Evolutionary conservation across 495 filamentous ascomycete species (phyloP), one percentile per base, ranked within the genome.

Genomic region (Aspergillus sparsus): DNA sequence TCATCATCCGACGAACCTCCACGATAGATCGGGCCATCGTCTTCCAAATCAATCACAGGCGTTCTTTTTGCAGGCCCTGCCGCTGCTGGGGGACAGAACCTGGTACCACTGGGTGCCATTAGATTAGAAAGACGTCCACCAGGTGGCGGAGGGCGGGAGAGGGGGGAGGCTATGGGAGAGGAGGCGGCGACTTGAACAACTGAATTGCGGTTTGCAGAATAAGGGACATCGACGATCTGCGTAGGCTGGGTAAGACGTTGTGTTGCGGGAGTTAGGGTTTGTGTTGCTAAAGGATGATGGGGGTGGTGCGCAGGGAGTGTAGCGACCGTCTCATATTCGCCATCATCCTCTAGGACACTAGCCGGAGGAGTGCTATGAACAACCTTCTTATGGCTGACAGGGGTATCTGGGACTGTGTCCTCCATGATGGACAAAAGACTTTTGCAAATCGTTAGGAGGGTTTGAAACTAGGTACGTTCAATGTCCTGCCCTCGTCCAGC

Each of bases 111-210:
- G 15, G 92, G 92, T 7, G 90, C 90, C 80, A 96, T 89, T 12
- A 80, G 49, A 54, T 69, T 86, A 9, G 83, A 83, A 15, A 91
- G 66, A 31, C 73, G 56, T 44, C 78, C 79, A 46, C 64, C 73
- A 53, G 55, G 54, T 18, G 60, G 49, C 18, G 62, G 58, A 21
- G 69, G 70, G 32, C 72, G 68, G 36, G 76, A 71, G 36, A 83
- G 82, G 44, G 83, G 82, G 18, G 79, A 75, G 15, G 73, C 62
- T 13, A 85, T 80, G 2, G 90, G 90, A 1, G 91, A 94, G n/a
- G 91, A 94, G 10, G 87, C 89, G 33, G 85, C 85, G 2, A 97
- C 92, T 66, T 96, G 91, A 42, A 97, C 80, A 10, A 86, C 74
- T 5, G 88, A 81, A 47, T 65, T 68, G 47, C 66, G 52, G 7